A percentile compares a stretch with the other conserved stretches of the same genome.
phyloP scores from a whole-genome alignment of 176 grass and related monocot species.

The Juncus effusus region DNA sequence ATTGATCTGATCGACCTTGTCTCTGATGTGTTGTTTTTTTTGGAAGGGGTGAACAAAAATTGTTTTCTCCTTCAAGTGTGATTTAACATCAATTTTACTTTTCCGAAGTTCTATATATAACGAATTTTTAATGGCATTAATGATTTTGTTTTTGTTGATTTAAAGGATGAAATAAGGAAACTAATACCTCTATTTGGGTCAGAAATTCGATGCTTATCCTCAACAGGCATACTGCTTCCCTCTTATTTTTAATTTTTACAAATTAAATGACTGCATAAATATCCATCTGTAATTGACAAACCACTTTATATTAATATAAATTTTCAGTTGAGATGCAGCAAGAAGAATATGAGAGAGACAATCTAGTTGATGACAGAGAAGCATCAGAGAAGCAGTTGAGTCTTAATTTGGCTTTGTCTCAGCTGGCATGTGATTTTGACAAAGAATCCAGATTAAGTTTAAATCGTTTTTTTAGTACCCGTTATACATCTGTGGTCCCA shows the following conservation, averaged over 20 bases:
- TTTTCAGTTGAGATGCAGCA: slow-evolving; percentile 66
- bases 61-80: no score
- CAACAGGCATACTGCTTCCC: slow-evolving; percentile 38
- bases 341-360: slow-evolving; percentile 67
- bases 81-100: no score
- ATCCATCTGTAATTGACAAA: slow-evolving; percentile 6
- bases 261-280: not conserved
- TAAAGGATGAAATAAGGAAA: slow-evolving; percentile 33
- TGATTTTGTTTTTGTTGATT: slow-evolving; percentile 13
- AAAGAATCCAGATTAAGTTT: slow-evolving; percentile 74
- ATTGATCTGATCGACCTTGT: not conserved
- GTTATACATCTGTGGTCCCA: slow-evolving; percentile 49
- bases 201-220: slow-evolving; percentile 29
- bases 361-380: slow-evolving; percentile 40
- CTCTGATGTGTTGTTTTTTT: no score
- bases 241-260: slow-evolving; percentile 14
- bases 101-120: no score
- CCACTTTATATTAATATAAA: slow-evolving; percentile 28
- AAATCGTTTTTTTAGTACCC: slow-evolving; percentile 50
- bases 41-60: no score
- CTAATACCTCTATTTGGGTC: slow-evolving; percentile 8
- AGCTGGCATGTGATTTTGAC: slow-evolving; percentile 86
- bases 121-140: not conserved
- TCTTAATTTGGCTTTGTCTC: slow-evolving; percentile 62
- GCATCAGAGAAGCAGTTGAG: slow-evolving; percentile 37